Percentiles rank a stretch among this genome's conserved stretches.
Evolutionary conservation across 129 eudicot species (phyloP).

Genomic region (Tagetes erecta): DNA sequence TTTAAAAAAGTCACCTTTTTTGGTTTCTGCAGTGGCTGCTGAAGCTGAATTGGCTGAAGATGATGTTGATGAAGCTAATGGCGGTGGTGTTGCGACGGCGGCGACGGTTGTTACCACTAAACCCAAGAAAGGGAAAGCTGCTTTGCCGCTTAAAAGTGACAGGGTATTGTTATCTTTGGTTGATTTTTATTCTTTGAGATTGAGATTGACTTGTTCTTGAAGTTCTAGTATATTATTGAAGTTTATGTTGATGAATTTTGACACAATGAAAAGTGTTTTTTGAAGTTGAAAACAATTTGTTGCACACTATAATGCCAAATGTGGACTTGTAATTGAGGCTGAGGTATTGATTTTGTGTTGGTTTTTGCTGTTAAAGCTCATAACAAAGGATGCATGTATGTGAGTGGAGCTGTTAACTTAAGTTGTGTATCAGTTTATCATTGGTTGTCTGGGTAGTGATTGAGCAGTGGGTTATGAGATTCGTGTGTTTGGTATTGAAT

Average conservation of each 20-base stretch:
- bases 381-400: slow-evolving; percentile 6
- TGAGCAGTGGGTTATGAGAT: neutral
- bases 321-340: slow-evolving; percentile 3
- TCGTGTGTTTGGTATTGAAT: neutral
- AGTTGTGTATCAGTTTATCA: neutral
- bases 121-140: slow-evolving; percentile 92
- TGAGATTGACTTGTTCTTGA: neutral
- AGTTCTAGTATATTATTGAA: neutral
- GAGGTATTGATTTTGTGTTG: neutral
- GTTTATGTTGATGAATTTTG: slow-evolving; percentile 9
- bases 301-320: slow-evolving; percentile 2
- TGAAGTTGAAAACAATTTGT: slow-evolving; percentile 13
- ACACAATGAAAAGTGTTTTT: neutral
- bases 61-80: slow-evolving; percentile 41
- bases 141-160: slow-evolving; percentile 81
- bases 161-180: slow-evolving; percentile 48
- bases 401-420: neutral
- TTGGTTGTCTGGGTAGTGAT: neutral
- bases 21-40: slow-evolving; percentile 54
- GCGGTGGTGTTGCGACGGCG: slow-evolving; percentile 40
- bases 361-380: slow-evolving; percentile 11
- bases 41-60: slow-evolving; percentile 61
- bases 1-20: slow-evolving; percentile 28
- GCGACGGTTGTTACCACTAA: slow-evolving; percentile 41
- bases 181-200: neutral